Evolutionary conservation across 768 basidiomycete genomes (phyloP), one percentile per base, ranked within the genome.

Genomic region (Heimioporus sp.): DNA sequence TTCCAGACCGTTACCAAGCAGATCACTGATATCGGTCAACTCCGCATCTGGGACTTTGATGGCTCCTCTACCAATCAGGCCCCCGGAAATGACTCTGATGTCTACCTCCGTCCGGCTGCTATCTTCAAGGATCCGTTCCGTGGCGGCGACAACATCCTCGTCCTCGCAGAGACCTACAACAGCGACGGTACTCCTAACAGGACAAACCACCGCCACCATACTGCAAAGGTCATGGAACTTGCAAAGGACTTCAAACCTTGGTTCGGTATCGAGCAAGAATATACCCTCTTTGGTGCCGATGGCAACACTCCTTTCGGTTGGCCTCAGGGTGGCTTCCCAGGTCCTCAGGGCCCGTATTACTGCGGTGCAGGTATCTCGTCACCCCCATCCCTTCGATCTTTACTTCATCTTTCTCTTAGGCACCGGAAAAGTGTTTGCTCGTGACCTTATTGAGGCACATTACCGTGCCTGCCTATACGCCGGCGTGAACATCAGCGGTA

Each of bases 51-150:
- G 96, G 96, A 98, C 79, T 99, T 99, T 67, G 96, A 99, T 69
- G 96, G 96, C 63, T 96, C 93, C 44, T 95, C 92, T 38, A 97
- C 95, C 68, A 92, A 92, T 74, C 97, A 99, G 72, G 97, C 97
- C 17, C 93, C 95, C 15, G 96, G 96, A 35, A 64, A 80, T 67
- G 90, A 99, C 76, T 99, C 97, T 9, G 97, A 98, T 69, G 90
- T 99, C 76, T 96, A 93, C 76, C 94, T 99, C 64, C 91, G 95
- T 60, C 97, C 97, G 43, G 92, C 85, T 52, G 86, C 95, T 63
- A 93, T 94, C 77, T 99, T 97, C 87, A 94, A 90, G 65, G 97
- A 99, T 68, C 97, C 97, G 49, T 99, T 98, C 93, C 93, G 97
- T 56, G 91, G 94, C 45, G 96, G 96, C 51, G 87, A 94, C 79